Evolutionary conservation across 345 rosid species (phyloP).

Genomic region (Melaleuca quinquenervia): DNA sequence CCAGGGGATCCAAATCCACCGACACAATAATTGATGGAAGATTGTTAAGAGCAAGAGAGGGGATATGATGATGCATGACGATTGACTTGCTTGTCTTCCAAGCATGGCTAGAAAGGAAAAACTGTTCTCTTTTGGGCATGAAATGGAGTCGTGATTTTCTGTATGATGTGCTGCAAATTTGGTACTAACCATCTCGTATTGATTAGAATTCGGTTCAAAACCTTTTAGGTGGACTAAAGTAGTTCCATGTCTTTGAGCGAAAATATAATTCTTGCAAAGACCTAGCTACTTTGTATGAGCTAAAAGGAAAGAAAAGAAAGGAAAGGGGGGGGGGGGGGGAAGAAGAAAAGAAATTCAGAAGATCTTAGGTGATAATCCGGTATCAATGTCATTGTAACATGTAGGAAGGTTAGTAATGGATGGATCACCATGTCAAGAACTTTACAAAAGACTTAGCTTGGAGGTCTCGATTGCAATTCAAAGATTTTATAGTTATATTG

Average conservation of each 20-base stretch:
- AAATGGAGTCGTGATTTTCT: neutral
- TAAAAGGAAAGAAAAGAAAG: neutral
- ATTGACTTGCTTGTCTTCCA: neutral
- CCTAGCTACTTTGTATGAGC: neutral
- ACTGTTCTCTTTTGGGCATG: neutral
- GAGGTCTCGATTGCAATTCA: neutral
- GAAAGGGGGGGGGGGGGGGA: neutral
- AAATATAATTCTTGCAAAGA: neutral
- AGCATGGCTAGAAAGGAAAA: neutral
- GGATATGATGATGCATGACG: neutral
- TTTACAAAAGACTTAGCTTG: fast-evolving
- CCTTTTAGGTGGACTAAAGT: neutral
- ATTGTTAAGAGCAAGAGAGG: neutral
- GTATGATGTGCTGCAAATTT: neutral
- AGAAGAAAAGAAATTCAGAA: neutral
- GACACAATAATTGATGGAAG: neutral
- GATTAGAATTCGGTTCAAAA: neutral
- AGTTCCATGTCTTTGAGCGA: neutral
- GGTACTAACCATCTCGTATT: neutral
- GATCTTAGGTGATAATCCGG: neutral
- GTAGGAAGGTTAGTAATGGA: neutral
- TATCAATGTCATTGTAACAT: fast-evolving
- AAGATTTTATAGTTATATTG: neutral
- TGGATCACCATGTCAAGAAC: neutral
- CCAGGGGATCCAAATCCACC: no score